Conservation (phyloP, 2,329 filamentous ascomycete genomes). For the Claviceps sp. region DNA sequence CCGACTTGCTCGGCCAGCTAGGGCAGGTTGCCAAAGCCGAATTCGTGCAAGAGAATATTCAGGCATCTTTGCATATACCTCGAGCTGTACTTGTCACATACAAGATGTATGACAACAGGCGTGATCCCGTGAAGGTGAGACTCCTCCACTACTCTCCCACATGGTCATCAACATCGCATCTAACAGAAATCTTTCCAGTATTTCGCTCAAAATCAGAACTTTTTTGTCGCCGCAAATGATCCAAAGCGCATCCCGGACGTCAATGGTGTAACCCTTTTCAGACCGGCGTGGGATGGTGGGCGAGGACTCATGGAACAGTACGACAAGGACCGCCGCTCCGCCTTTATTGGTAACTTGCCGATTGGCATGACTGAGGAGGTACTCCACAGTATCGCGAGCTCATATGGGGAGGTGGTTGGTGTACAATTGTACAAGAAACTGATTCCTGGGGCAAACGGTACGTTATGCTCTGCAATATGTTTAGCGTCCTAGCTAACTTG, state of each 20-base stretch:
- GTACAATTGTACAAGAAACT: constrained; percentile 14
- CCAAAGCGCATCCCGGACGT: constrained; percentile 7
- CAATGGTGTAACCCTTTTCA: background rate
- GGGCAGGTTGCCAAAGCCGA: constrained; percentile 31
- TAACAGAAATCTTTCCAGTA: constrained; percentile 1
- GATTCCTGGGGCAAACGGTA: constrained; percentile 7
- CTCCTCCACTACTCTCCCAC: background rate
- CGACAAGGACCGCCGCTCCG: constrained; percentile 30
- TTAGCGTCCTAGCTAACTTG: constrained; percentile 6
- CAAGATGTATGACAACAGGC: constrained; percentile 34
- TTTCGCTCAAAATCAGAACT: constrained; percentile 4
- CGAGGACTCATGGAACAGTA: constrained; percentile 19
- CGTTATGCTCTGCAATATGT: background rate
- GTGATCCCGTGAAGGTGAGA: constrained; percentile 36
- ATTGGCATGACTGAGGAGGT: constrained; percentile 20
- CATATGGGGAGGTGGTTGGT: constrained; percentile 24
- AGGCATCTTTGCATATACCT: constrained; percentile 20
- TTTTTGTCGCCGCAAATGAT: constrained; percentile 17
- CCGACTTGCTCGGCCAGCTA: constrained; percentile 26
- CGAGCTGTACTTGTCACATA: constrained; percentile 35
- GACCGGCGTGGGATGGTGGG: background rate
- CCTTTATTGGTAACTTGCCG: constrained; percentile 35
- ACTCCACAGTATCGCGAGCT: constrained; percentile 23
- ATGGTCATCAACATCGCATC: background rate
- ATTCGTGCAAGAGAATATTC: constrained; percentile 19